phyloP scores from a whole-genome alignment of 2,329 filamentous ascomycete species.

The Neoarthrinium moseri region DNA sequence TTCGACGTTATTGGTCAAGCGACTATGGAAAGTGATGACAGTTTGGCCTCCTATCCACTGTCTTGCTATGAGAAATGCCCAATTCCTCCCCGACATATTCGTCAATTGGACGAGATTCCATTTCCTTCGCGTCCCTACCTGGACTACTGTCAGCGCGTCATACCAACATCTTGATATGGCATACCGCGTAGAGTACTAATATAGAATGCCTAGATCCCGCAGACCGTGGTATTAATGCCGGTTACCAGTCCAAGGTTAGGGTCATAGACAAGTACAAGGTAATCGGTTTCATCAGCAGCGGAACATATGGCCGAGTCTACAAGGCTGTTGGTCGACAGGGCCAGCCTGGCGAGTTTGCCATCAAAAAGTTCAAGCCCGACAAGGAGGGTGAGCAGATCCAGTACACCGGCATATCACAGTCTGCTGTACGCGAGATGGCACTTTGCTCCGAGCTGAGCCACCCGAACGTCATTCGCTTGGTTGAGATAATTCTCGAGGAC shows the following conservation, averaged over 20 bases:
- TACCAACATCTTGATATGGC: background rate
- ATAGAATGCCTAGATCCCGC: constrained; percentile 50
- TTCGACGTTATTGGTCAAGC: too few species aligned
- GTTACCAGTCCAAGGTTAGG: constrained; percentile 77
- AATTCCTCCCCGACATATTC: constrained; percentile 13
- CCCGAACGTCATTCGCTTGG: constrained; percentile 82
- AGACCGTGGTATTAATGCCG: constrained; percentile 41
- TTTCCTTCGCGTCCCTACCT: constrained; percentile 10
- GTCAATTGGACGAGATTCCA: constrained; percentile 12
- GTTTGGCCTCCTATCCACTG: background rate
- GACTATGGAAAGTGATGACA: background rate
- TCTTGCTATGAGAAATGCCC: constrained; percentile 9
- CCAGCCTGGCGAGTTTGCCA: constrained; percentile 82
- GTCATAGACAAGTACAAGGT: constrained; percentile 94
- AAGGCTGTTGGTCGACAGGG: constrained; percentile 81
- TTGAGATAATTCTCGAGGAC: constrained; percentile 96
- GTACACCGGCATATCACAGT: constrained; percentile 97
- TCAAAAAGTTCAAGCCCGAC: constrained; percentile 99
- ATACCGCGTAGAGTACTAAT: too few species aligned
- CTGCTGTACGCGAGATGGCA: constrained; percentile 95
- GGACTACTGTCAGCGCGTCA: constrained; percentile 17
- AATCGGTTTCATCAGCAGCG: constrained; percentile 96
- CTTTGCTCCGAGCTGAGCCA: constrained; percentile 90
- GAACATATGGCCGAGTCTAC: constrained; percentile 97
- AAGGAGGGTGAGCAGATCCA: constrained; percentile 94